Evolutionary conservation across 2,329 filamentous ascomycete genomes (phyloP).

Genomic region (Arthrobotrys entomopaga): DNA sequence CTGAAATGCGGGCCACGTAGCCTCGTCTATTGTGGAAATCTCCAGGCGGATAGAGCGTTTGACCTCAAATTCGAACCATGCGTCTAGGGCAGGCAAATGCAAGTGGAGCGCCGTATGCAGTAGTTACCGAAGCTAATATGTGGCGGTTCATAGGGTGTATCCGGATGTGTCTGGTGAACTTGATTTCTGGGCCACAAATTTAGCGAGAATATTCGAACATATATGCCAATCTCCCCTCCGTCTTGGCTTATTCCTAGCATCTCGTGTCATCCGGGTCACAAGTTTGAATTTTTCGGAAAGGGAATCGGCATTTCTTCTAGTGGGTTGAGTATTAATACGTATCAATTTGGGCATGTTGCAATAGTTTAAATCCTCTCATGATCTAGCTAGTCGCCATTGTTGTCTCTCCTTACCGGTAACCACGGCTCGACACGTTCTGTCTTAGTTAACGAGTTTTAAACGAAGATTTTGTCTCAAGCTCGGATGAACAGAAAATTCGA

Average conservation of each 20-base stretch:
- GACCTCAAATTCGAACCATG: neutral
- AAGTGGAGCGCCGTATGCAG: neutral
- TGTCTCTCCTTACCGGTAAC: neutral
- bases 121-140: neutral
- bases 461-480: neutral
- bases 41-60: neutral
- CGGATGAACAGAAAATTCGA: neutral
- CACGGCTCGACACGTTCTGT: neutral
- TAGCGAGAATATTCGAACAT: too few species aligned
- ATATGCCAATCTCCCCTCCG: too few species aligned
- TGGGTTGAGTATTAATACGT: too few species aligned
- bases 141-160: neutral
- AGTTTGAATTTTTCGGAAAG: too few species aligned
- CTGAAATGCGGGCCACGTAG: neutral
- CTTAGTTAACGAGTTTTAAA: constrained; percentile 1
- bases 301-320: too few species aligned
- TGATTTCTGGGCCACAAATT: too few species aligned
- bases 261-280: too few species aligned
- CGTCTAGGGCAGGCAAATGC: neutral
- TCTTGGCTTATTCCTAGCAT: too few species aligned
- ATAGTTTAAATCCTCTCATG: neutral
- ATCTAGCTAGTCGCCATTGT: neutral
- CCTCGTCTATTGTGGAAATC: neutral
- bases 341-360: neutral
- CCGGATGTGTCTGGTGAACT: too few species aligned